Percentiles rank a stretch among this genome's conserved stretches.
phyloP scores from a whole-genome alignment of 768 basidiomycete species.

The Thelephora ganbajun region DNA sequence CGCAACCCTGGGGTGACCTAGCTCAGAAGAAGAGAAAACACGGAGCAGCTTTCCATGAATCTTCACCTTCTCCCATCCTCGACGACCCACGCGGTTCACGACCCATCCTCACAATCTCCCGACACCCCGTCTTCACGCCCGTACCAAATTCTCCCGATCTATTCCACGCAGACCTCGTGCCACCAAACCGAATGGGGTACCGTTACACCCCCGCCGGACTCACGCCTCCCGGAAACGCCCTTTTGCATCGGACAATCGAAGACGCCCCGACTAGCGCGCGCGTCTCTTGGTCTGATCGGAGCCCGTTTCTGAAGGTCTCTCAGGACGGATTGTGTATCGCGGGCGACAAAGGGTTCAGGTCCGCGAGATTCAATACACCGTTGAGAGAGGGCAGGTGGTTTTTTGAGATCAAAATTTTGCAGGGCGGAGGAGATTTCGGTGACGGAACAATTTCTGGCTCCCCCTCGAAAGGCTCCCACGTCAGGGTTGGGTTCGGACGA shows the following conservation, averaged over 20 bases:
- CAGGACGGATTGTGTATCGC: conserved; percentile 63
- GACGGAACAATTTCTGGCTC: not conserved
- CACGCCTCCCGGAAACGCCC: conserved; percentile 36
- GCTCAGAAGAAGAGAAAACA: conserved; percentile 38
- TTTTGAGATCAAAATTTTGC: conserved; percentile 74
- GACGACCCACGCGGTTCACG: conserved; percentile 25
- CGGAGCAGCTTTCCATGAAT: conserved; percentile 18
- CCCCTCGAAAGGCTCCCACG: conserved; percentile 46
- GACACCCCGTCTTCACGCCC: conserved; percentile 56
- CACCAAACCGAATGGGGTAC: conserved; percentile 63
- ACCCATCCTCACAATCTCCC: conserved; percentile 59
- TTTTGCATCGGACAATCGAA: conserved; percentile 72
- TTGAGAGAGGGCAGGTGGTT: conserved; percentile 89
- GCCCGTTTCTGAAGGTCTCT: conserved; percentile 63
- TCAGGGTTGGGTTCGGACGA: conserved; percentile 84
- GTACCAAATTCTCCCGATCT: conserved; percentile 40
- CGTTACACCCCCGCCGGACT: conserved; percentile 75
- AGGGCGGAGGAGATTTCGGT: conserved; percentile 46
- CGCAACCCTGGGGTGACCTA: not conserved
- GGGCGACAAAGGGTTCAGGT: conserved; percentile 84
- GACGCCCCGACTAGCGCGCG: conserved; percentile 55
- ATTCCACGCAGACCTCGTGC: conserved; percentile 56
- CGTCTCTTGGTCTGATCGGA: conserved; percentile 87
- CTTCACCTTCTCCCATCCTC: conserved; percentile 19
- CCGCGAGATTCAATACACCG: conserved; percentile 80